phyloP scores from a whole-genome alignment of 176 grass and related monocot species.

The Poa annua region DNA sequence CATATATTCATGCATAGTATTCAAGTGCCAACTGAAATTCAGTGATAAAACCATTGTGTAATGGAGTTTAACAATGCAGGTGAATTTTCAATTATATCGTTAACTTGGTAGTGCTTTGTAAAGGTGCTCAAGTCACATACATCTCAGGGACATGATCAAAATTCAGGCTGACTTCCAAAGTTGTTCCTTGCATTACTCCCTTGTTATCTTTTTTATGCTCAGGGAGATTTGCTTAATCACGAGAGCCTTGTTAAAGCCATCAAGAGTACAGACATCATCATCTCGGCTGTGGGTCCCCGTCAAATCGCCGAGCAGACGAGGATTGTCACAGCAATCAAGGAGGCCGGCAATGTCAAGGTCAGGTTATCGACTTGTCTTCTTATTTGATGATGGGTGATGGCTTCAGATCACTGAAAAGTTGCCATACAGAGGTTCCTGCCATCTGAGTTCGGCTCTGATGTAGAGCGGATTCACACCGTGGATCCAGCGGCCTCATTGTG shows the following conservation, averaged over 20 bases:
- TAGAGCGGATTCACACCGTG: neutral
- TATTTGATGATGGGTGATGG: neutral
- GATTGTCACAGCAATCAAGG: neutral
- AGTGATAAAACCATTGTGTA: neutral
- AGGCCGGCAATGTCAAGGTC: neutral
- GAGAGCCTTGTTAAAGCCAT: neutral
- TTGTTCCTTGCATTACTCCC: neutral
- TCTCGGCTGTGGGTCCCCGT: neutral
- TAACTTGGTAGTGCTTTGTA: neutral
- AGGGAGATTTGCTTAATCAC: conserved; percentile 17
- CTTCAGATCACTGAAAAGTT: neutral
- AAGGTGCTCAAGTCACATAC: neutral
- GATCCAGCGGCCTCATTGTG: neutral
- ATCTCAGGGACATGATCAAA: neutral
- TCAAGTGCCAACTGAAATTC: neutral
- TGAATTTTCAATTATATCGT: neutral
- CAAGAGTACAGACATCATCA: neutral
- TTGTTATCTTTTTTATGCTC: neutral
- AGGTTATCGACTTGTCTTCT: neutral
- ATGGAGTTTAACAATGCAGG: neutral
- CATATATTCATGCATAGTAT: neutral
- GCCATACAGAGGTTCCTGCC: neutral
- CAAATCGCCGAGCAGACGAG: conserved; percentile 5
- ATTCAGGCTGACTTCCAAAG: neutral
- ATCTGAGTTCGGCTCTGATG: neutral